These are phyloP conservation scores for Trifolium repens DNA, from an alignment of 306 rosid species.

Conservation along the genomic window DNA sequence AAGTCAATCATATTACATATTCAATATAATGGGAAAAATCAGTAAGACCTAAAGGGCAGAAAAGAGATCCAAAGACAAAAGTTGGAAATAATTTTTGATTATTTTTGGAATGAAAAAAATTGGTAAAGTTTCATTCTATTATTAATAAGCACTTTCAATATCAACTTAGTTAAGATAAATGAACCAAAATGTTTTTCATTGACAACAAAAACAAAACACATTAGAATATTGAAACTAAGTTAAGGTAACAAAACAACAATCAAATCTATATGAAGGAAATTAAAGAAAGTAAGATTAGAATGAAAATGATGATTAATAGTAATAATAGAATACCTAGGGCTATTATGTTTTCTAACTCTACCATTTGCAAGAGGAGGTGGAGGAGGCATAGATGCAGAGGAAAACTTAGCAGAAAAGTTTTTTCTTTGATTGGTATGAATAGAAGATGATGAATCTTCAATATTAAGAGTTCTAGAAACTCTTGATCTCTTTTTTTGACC, in stretches of 20 bases:
- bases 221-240: neutral
- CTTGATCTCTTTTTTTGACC: slow-evolving; percentile 70
- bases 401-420: slow-evolving; percentile 36
- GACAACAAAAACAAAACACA: neutral
- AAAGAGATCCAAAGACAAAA: slow-evolving; percentile 31
- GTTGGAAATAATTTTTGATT: slow-evolving; percentile 9
- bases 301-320: slow-evolving; percentile 12
- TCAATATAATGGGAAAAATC: no score
- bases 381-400: slow-evolving; percentile 57
- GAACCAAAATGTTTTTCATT: slow-evolving; percentile 2
- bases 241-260: neutral
- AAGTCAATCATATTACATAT: slow-evolving; percentile 1
- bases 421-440: slow-evolving; percentile 48
- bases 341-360: slow-evolving; percentile 54
- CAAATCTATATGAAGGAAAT: neutral
- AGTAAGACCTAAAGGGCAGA: no score
- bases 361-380: slow-evolving; percentile 49
- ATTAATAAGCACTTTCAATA: neutral
- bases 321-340: slow-evolving; percentile 50
- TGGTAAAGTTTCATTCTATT: neutral
- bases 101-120: slow-evolving; percentile 23
- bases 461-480: slow-evolving; percentile 55
- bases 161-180: neutral
- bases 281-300: neutral
- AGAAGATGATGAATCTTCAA: slow-evolving; percentile 65